phyloP scores from a whole-genome alignment of 352 stramenopile species.

The Globisporangium rhizosaccharum region DNA sequence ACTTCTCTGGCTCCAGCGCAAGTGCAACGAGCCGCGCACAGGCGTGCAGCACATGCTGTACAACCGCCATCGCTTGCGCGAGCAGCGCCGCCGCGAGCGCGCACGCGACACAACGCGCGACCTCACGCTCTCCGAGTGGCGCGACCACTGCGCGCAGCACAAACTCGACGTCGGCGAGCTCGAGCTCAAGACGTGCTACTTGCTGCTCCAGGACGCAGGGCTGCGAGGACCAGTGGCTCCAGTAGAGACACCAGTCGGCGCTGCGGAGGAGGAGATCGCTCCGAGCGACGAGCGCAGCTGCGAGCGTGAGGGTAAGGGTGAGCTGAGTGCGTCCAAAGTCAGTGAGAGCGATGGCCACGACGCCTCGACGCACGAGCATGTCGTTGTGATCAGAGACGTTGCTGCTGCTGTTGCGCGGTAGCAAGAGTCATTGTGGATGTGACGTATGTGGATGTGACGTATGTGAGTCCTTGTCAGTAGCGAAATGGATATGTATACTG shows the following conservation, averaged over 20 bases:
- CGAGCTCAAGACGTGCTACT: slow-evolving; percentile 17
- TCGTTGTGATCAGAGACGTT: background rate
- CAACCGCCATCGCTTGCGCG: background rate
- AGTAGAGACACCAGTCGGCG: background rate
- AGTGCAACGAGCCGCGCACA: slow-evolving; percentile 21
- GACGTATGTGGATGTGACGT: too few species aligned
- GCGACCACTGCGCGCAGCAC: slow-evolving; percentile 27
- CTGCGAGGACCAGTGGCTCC: background rate
- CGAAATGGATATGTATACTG: too few species aligned
- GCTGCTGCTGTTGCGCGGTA: background rate
- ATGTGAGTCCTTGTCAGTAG: too few species aligned
- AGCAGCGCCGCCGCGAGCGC: slow-evolving; percentile 14
- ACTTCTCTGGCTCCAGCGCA: slow-evolving; percentile 37
- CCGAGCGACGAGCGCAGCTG: background rate
- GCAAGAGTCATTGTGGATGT: too few species aligned
- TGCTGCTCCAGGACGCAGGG: slow-evolving; percentile 1
- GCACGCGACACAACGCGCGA: slow-evolving; percentile 21
- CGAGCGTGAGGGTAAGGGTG: background rate
- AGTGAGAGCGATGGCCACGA: background rate
- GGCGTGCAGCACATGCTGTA: slow-evolving; percentile 16
- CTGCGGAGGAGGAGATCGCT: background rate
- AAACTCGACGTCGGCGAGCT: slow-evolving; percentile 20
- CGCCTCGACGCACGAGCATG: background rate
- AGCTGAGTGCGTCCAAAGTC: background rate
- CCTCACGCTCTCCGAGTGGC: slow-evolving; percentile 28